Conservation (phyloP, 768 basidiomycete species). For the Mycena vulgaris region DNA sequence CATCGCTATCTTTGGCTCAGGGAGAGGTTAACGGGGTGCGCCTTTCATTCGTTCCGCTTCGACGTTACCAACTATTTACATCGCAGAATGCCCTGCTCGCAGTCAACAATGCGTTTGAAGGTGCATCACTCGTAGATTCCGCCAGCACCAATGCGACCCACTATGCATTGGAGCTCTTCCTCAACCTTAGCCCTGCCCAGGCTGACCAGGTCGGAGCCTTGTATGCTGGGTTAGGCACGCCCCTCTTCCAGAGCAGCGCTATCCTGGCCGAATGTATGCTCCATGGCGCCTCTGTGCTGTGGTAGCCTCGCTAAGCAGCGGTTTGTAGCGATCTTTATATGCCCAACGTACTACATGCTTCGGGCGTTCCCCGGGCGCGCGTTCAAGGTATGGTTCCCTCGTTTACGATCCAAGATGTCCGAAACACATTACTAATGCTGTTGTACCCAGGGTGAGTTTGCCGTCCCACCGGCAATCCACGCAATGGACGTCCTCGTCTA, state of each 20-base stretch:
- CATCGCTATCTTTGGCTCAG: conserved; percentile 45
- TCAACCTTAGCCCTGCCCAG: conserved; percentile 26
- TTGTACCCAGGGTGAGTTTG: conserved; percentile 32
- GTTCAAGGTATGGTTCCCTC: conserved; percentile 42
- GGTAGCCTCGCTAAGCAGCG: no score
- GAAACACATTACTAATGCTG: background rate
- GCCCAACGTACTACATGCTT: conserved; percentile 49
- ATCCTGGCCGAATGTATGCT: conserved; percentile 43
- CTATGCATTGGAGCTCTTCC: conserved; percentile 39
- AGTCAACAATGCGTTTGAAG: conserved; percentile 46
- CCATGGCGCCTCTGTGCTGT: background rate
- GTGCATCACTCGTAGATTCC: conserved; percentile 41
- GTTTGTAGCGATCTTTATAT: conserved; percentile 48
- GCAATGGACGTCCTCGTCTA: no score
- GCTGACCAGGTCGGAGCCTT: conserved; percentile 14
- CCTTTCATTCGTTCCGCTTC: conserved; percentile 8
- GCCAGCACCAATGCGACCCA: conserved; percentile 15
- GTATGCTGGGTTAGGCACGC: conserved; percentile 30
- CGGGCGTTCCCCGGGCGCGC: conserved; percentile 41
- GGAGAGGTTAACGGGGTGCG: conserved; percentile 53
- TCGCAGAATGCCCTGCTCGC: conserved; percentile 41
- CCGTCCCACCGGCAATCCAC: no score
- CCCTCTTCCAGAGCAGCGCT: conserved; percentile 21
- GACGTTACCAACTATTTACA: no score
- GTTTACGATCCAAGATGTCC: no score